A percentile compares a stretch with the other conserved stretches of the same genome.
Evolutionary conservation across 345 rosid species (phyloP).

Genomic region (Bruguiera parviflora): DNA sequence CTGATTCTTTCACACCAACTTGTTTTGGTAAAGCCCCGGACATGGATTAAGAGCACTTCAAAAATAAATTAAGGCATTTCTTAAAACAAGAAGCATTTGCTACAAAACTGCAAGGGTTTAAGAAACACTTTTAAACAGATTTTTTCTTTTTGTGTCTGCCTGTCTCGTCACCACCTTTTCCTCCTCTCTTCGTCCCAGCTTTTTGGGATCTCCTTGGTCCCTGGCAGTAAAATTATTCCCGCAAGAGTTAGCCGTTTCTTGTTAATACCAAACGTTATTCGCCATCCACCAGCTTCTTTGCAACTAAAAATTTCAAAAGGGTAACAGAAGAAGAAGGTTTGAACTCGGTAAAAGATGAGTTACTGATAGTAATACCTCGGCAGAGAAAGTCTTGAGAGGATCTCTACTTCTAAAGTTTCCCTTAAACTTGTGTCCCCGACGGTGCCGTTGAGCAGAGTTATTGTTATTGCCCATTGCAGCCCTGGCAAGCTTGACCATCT

Average conservation of each 20-base stretch:
- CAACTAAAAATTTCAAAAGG: not conserved
- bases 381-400: constrained; percentile 56
- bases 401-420: constrained; percentile 52
- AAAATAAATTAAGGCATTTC: not conserved
- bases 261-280: not conserved
- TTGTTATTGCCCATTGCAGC: constrained; percentile 74
- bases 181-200: constrained; percentile 34
- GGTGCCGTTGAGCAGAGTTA: constrained; percentile 37
- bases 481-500: constrained; percentile 73
- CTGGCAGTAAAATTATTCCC: constrained; percentile 19
- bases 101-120: constrained; percentile 13
- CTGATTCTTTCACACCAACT: too few relatives aligned
- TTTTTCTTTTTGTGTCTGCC: constrained; percentile 36
- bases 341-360: not conserved
- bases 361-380: constrained; percentile 30
- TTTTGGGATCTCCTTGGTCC: constrained; percentile 30
- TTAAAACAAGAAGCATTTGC: not conserved
- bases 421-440: constrained; percentile 33
- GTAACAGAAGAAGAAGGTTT: not conserved
- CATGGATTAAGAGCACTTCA: not conserved
- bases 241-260: not conserved
- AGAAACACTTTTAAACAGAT: not conserved
- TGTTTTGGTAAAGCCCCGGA: too few relatives aligned
- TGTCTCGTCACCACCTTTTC: constrained; percentile 15
- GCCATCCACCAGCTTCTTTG: not conserved